phyloP scores from a whole-genome alignment of 371 early-diverging fungal genomes.

The Syncephalastrum monosporum region DNA sequence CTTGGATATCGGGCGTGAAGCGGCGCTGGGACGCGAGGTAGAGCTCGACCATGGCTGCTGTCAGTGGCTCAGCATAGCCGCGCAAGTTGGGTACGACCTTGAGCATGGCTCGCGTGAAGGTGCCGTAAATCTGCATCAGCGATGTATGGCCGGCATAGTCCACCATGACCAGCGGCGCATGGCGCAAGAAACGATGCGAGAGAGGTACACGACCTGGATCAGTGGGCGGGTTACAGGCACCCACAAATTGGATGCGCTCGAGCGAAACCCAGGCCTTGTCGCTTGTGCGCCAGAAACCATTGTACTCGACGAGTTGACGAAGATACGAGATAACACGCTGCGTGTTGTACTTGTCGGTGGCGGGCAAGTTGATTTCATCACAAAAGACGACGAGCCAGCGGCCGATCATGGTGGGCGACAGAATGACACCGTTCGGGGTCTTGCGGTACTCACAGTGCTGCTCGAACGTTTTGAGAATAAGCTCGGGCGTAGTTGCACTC shows the following conservation, averaged over 20 bases:
- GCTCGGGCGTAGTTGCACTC: slow-evolving; percentile 94
- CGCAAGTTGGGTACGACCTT: slow-evolving; percentile 92
- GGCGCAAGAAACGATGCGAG: slow-evolving; percentile 94
- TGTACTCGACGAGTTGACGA: slow-evolving; percentile 93
- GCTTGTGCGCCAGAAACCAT: slow-evolving; percentile 93
- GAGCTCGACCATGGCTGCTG: slow-evolving; percentile 97
- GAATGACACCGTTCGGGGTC: slow-evolving; percentile 88
- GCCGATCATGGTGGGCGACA: slow-evolving; percentile 84
- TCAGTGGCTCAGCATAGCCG: slow-evolving; percentile 90
- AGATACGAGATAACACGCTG: slow-evolving; percentile 97
- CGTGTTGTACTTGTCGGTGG: slow-evolving; percentile 95
- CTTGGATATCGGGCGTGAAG: slow-evolving; percentile 96
- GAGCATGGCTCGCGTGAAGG: slow-evolving; percentile 91
- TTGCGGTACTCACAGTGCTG: slow-evolving; percentile 98
- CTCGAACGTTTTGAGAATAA: slow-evolving; percentile 95
- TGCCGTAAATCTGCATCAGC: slow-evolving; percentile 94
- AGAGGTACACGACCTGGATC: slow-evolving; percentile 98
- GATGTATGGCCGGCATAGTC: slow-evolving; percentile 96
- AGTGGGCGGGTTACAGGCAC: slow-evolving; percentile 99
- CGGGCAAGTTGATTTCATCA: slow-evolving; percentile 98
- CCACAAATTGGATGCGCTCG: slow-evolving; percentile 97
- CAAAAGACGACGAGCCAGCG: slow-evolving; percentile 98
- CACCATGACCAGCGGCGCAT: slow-evolving; percentile 96
- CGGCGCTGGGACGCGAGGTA: slow-evolving; percentile 86
- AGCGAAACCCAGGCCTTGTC: slow-evolving; percentile 93